phyloP scores from a whole-genome alignment of 768 basidiomycete species.

The Psilocybe subaeruginosa region DNA sequence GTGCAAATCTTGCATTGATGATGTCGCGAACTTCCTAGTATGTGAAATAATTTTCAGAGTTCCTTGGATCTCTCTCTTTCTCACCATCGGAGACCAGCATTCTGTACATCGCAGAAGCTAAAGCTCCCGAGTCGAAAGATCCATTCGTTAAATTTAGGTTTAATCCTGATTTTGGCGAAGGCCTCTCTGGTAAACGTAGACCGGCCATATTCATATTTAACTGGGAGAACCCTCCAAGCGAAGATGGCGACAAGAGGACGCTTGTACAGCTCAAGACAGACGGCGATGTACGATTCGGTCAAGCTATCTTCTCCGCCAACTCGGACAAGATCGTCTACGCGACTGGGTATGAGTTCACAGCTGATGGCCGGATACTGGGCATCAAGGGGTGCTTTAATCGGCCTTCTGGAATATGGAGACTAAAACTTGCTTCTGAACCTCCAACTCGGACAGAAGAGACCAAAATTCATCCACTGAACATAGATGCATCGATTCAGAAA shows the following conservation, averaged over 20 bases:
- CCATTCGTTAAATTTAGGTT: constrained; percentile 54
- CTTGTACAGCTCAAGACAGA: constrained; percentile 20
- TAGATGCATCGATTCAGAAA: constrained; percentile 32
- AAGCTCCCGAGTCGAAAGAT: constrained; percentile 29
- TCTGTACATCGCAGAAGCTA: constrained; percentile 65
- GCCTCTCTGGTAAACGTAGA: constrained; percentile 50
- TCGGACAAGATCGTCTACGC: constrained; percentile 47
- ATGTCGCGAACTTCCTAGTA: background rate
- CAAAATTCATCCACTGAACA: constrained; percentile 9
- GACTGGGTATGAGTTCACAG: constrained; percentile 62
- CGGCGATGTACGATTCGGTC: constrained; percentile 47
- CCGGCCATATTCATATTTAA: constrained; percentile 59
- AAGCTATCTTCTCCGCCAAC: constrained; percentile 52
- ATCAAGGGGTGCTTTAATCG: constrained; percentile 64
- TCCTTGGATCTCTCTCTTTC: constrained; percentile 54
- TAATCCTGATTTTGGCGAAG: constrained; percentile 66
- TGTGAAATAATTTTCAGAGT: constrained; percentile 39
- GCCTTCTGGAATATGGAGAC: constrained; percentile 57
- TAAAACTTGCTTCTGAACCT: constrained; percentile 26
- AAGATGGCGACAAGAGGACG: background rate
- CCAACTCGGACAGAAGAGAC: constrained; percentile 2
- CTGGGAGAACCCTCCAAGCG: constrained; percentile 35
- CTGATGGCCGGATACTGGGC: constrained; percentile 62
- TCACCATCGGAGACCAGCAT: constrained; percentile 53
- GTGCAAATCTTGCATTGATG: background rate